These are phyloP conservation scores for Psilocybe cyanescens DNA, from an alignment of 768 basidiomycete species.

Conservation along the genomic window DNA sequence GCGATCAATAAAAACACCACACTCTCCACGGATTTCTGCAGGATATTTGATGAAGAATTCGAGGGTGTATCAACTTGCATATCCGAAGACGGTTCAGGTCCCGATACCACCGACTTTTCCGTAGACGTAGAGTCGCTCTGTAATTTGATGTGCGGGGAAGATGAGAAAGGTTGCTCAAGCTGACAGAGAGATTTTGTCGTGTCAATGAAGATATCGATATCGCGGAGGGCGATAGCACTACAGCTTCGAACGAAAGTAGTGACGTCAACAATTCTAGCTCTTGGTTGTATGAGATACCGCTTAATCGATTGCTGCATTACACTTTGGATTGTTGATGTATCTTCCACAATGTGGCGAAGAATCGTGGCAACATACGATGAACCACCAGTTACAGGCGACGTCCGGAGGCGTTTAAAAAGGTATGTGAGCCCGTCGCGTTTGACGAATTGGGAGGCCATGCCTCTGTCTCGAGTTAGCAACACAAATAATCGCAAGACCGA, in stretches of 20 bases:
- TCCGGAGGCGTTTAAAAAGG: slow-evolving; percentile 71
- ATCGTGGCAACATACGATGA: slow-evolving; percentile 87
- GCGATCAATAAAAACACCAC: slow-evolving; percentile 71
- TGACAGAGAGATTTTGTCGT: slow-evolving; percentile 73
- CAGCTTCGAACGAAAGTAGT: slow-evolving; percentile 75
- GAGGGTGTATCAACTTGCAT: slow-evolving; percentile 62
- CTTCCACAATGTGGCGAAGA: slow-evolving; percentile 92
- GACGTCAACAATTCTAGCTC: slow-evolving; percentile 70
- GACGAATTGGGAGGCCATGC: slow-evolving; percentile 68
- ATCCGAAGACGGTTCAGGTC: slow-evolving; percentile 35
- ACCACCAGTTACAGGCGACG: slow-evolving; percentile 64
- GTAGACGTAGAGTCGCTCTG: slow-evolving; percentile 38
- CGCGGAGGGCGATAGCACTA: slow-evolving; percentile 80
- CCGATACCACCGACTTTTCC: slow-evolving; percentile 22
- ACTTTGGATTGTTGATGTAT: slow-evolving; percentile 58
- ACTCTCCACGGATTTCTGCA: slow-evolving; percentile 51
- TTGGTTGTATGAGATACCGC: slow-evolving; percentile 76
- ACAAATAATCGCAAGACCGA: slow-evolving; percentile 84
- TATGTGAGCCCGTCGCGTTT: slow-evolving; percentile 62
- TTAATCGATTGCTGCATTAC: slow-evolving; percentile 87
- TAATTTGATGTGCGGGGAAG: slow-evolving; percentile 60
- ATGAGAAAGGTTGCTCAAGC: slow-evolving; percentile 66
- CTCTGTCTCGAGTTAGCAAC: slow-evolving; percentile 76
- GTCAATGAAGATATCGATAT: slow-evolving; percentile 76
- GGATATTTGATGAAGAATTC: slow-evolving; percentile 31